Percentiles rank a stretch among this genome's conserved stretches.
phyloP scores from a whole-genome alignment of 371 early-diverging fungal species.

The Mycotypha africana region DNA sequence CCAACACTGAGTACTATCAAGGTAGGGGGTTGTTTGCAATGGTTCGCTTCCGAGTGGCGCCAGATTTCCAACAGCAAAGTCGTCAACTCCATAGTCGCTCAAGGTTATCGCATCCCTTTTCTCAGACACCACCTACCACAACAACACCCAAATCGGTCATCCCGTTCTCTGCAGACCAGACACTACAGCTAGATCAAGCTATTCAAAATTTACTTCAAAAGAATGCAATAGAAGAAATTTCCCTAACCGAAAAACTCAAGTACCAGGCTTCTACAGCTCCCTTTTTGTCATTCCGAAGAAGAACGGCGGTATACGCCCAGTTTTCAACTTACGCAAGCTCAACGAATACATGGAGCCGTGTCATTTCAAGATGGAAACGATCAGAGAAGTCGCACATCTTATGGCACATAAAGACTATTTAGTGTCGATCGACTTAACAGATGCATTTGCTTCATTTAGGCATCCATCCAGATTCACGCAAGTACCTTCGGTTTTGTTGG shows the following conservation, averaged over 20 bases:
- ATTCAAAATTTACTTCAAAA: constrained; percentile 3
- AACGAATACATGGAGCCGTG: constrained; percentile 13
- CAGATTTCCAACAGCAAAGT: constrained; percentile 2
- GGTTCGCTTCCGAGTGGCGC: constrained; percentile 4
- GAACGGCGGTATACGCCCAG: constrained; percentile 14
- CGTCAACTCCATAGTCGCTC: background rate
- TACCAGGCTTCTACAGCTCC: constrained; percentile 13
- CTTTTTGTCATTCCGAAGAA: constrained; percentile 27
- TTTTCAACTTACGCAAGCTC: constrained; percentile 21
- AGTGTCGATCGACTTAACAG: constrained; percentile 10
- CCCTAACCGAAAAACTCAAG: background rate
- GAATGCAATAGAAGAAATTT: constrained; percentile 9
- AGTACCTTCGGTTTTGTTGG: constrained; percentile 16
- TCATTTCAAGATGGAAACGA: too few relatives aligned
- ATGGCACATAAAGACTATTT: constrained; percentile 13
- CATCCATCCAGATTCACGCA: constrained; percentile 13
- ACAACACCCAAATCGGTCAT: background rate
- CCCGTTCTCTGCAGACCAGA: background rate
- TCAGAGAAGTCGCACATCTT: constrained; percentile 18
- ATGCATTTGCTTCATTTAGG: constrained; percentile 15
- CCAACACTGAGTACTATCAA: background rate
- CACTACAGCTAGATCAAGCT: background rate
- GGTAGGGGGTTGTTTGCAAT: constrained; percentile 10
- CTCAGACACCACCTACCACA: background rate
- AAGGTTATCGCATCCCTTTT: constrained; percentile 4